A percentile compares a stretch with the other conserved stretches of the same genome.
Conservation (phyloP, 768 basidiomycete genomes). For the Leccinum subtestaceum region DNA sequence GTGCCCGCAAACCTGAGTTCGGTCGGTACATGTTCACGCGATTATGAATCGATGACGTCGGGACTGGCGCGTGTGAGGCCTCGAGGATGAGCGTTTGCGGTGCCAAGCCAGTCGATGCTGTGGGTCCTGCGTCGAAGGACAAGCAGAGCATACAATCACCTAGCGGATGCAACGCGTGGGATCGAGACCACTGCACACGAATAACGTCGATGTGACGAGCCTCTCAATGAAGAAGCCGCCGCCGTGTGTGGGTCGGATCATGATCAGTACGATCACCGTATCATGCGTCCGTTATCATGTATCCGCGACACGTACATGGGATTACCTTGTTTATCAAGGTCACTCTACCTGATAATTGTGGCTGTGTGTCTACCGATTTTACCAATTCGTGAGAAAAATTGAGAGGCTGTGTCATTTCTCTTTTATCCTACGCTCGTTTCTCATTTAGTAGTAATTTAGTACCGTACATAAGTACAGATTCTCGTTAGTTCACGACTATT, state of each 20-base stretch:
- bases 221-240: background rate
- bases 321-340: too few species aligned
- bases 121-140: too few species aligned
- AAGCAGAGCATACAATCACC: background rate
- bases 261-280: background rate
- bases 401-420: too few species aligned
- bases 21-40: background rate
- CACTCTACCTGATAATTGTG: too few species aligned
- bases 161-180: background rate
- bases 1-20: conserved; percentile 13
- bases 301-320: too few species aligned
- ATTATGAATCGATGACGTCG: background rate
- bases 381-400: too few species aligned
- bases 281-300: background rate
- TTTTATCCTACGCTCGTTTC: too few species aligned
- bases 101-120: background rate
- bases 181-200: background rate
- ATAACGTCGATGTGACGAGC: background rate
- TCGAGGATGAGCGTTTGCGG: background rate
- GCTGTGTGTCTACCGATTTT: too few species aligned
- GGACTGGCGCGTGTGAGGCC: background rate
- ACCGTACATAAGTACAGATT: too few species aligned
- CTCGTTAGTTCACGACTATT: too few species aligned
- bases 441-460: too few species aligned
- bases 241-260: background rate